These are phyloP conservation scores for Pleurotus tuoliensis DNA, from an alignment of 768 basidiomycete genomes.

Conservation along the genomic window DNA sequence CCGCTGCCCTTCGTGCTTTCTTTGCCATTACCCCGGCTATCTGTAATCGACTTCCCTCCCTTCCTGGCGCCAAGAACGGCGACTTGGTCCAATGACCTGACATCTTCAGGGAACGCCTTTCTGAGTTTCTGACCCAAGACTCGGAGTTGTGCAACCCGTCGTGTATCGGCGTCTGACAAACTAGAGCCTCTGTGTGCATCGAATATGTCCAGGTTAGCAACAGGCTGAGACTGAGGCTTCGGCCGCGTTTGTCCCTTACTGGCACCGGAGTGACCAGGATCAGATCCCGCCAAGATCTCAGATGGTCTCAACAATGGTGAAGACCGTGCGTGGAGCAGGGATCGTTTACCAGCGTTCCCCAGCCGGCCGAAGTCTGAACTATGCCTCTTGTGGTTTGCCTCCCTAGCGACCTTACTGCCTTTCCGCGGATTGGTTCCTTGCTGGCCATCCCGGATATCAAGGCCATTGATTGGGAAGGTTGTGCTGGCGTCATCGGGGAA, in stretches of 20 bases:
- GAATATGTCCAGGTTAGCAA: background rate
- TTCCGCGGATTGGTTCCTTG: background rate
- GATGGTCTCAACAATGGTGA: background rate
- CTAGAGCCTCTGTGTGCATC: background rate
- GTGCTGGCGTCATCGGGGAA: background rate
- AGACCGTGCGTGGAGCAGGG: background rate
- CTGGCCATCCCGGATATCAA: background rate
- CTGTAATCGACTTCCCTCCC: background rate
- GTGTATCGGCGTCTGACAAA: background rate
- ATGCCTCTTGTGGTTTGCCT: background rate
- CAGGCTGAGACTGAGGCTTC: background rate
- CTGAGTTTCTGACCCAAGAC: conserved; percentile 54
- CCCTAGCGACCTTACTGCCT: background rate
- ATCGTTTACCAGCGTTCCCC: background rate
- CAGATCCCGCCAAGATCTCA: background rate
- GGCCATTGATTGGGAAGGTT: too few species aligned
- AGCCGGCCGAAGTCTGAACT: background rate
- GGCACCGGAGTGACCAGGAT: background rate
- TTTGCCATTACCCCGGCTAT: background rate
- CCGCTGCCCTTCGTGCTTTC: background rate
- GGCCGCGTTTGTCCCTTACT: background rate
- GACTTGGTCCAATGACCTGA: background rate
- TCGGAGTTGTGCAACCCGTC: conserved; percentile 38
- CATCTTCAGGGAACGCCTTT: conserved; percentile 53
- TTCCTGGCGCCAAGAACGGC: background rate